Evolutionary conservation across 2,329 filamentous ascomycete species (phyloP), one percentile per base, ranked within the genome.

Genomic region (Phaeosphaeria sp.): DNA sequence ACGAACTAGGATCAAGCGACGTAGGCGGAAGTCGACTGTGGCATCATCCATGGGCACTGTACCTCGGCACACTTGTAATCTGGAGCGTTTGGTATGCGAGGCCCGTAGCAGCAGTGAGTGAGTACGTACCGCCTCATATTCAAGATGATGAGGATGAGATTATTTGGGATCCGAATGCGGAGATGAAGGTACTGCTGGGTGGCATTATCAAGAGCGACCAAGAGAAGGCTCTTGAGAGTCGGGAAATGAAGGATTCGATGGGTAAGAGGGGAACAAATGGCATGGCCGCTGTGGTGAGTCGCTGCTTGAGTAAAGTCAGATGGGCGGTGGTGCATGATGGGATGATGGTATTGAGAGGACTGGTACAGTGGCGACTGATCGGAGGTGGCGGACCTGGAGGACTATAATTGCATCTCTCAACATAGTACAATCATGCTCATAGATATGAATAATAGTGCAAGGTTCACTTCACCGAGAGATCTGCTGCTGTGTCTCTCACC

Each of bases 291-390:
- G 80, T 84, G 0, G 86, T 88, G 74, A 83, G 83, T 2, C 81
- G 83, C 63, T 80, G 82, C 36, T 65, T 89, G 61, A 82, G 82
- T 11, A 86, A 83, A 55, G 82, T 88, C 1, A 68, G 86, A 51
- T 89, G 87, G 86, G 85, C 84, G 0, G 85, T 89, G 3, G 82
- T 89, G 4, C 85, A 87, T 61, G 84, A 87, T 65, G 86, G 84
- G 0, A 86, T 87, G 76, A 82, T 84, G 60, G 85, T 88, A 2
- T 65, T 89, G 36, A 74, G 72, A 53, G 76, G 76, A 3, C 61
- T 80, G 36, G 77, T 78, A 47, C 74, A 76, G 46, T 78, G 77
- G 76, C 66, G 76, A 39, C 61, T 78, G 52, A 74, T 77, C 21
- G 71, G 68, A 44, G 67, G 66, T 36, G 65, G 68, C n/a, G 65